These are phyloP conservation scores for Candida pseudoviswanathii DNA, from an alignment of 1,139 yeast species.

Conservation along the genomic window DNA sequence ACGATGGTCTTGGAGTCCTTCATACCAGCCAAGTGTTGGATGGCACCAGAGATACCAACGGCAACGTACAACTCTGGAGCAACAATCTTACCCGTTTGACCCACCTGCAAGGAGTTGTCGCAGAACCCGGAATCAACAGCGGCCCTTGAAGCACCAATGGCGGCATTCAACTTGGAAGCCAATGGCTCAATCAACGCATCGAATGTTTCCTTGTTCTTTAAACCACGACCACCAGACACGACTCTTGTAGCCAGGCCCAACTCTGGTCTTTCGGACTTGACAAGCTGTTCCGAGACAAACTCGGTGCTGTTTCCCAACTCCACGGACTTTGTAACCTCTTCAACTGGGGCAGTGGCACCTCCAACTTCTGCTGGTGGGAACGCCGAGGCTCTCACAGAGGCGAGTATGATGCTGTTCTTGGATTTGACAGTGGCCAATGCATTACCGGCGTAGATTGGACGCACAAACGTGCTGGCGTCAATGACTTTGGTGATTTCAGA, in stretches of 20 bases:
- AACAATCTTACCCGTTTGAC: slow-evolving; percentile 97
- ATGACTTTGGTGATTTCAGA: slow-evolving; percentile 76
- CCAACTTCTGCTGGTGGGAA: slow-evolving; percentile 60
- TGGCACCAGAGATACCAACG: slow-evolving; percentile 94
- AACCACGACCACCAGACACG: slow-evolving; percentile 93
- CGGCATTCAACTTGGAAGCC: slow-evolving; percentile 85
- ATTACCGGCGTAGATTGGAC: slow-evolving; percentile 97
- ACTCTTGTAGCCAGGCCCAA: slow-evolving; percentile 79
- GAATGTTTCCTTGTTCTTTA: slow-evolving; percentile 86
- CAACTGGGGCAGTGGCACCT: slow-evolving; percentile 49
- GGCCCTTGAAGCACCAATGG: slow-evolving; percentile 97
- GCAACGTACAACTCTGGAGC: slow-evolving; percentile 96
- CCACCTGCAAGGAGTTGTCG: slow-evolving; percentile 96
- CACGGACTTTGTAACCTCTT: slow-evolving; percentile 43
- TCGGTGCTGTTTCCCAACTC: slow-evolving; percentile 43
- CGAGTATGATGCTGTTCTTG: slow-evolving; percentile 62
- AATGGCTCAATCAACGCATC: slow-evolving; percentile 77
- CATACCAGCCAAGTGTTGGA: slow-evolving; percentile 98
- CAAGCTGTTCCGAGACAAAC: slow-evolving; percentile 72
- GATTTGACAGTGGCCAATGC: slow-evolving; percentile 83
- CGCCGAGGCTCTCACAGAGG: slow-evolving; percentile 84
- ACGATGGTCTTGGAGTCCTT: slow-evolving; percentile 93
- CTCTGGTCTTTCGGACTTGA: slow-evolving; percentile 88
- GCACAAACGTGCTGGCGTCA: slow-evolving; percentile 70
- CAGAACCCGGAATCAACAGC: slow-evolving; percentile 97